Evolutionary conservation across 257 asterid species (phyloP), one percentile per base, ranked within the genome.

Genomic region (Scutellaria minor): DNA sequence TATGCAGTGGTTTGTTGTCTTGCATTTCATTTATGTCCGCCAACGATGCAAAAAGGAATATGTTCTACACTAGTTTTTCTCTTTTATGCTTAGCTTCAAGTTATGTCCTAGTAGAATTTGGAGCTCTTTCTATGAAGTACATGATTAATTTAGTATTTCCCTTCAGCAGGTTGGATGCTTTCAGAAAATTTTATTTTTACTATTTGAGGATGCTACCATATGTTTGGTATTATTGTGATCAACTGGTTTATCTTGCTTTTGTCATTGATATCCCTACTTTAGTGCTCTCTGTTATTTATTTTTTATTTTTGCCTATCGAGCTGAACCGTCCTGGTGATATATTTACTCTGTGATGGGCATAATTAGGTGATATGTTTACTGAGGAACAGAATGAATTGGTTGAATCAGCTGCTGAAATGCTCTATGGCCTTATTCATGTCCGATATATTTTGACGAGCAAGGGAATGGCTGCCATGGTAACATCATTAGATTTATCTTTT

Each of bases 371-470:
- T 71, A 88, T 82, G 89, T 89, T 89, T 75, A 86, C 97, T 3
- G 97, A 93, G 84, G 97, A 91, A 73, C 98, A 93, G 81, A 93
- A 93, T 83, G 98, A 93, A 71, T 75, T 94, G 85, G 89, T 94
- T 71, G 98, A 94, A 85, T 91, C 97, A 51, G 97, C 98, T 44
- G 98, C 98, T 1, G 97, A 93, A 89, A 93, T 90, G 98, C 86
- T 93, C 69, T 93, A 93, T 57, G 96, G 98, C 52, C 89, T 93
- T 71, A 93, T 93, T 85, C 97, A 93, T 78, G 94, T 87, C 37
- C 84, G 98, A 11, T 91, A 87, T 86, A 91, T 93, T 64, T 86
- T 93, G 89, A 90, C 96, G 41, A 88, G 85, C 93, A 93, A 93
- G 81, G 98, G 98, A 80, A 91, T 93, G 92, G 90, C 96, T 73